Base-by-base conservation (phyloP, 2,329 filamentous ascomycete genomes). In the Myriosclerotinia duriaeana region DNA sequence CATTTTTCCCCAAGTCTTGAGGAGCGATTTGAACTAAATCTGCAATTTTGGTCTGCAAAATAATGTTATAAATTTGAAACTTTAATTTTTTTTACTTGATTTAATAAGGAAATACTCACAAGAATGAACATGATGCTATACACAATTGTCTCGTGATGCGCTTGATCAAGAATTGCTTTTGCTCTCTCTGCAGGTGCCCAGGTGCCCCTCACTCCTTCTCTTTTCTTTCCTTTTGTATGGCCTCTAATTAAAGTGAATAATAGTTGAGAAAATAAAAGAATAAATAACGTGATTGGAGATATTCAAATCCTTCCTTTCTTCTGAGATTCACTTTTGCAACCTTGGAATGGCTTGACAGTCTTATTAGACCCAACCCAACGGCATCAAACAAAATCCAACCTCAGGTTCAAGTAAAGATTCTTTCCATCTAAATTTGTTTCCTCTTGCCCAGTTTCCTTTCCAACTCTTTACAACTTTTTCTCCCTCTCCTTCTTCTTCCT, bases 21-120 rank as follows among this genome's bases (percentile, higher is more conserved):
- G 95, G 95, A 42, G 87, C 85, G 79, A 99, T 96, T 79, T 96
- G 92, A 72, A 99, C 92, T 73, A 99, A 84, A 81, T 99, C 95
- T 73, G 93, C 89, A 73, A 99, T 88, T 72, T 95, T 97, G 53
- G 93, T 95, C 95, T 97, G 70, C 53, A 66, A 52, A 54, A 38
- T 36, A 2, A 69, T 14, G 8, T 53, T 70, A 52, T 68, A 65
- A 50, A 53, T 65, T 55, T 48, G 59, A 38, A 26, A 40, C 6
- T 20, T 38, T 36, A 22, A 3, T 20, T n/a, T 42, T 42, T 42
- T n/a, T 11, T 9, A 22, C n/a, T 8, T n/a, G 34, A 42, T n/a
- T 20, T n/a, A 15, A 17, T 17, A 48, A 48, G 46, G 46, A 50
- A 34, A 6, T 20, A 77, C 80, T 73, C 72, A 83, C 81, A 65